Evolutionary conservation across 495 filamentous ascomycete species (phyloP).

Genomic region (Xylaria intraflava): DNA sequence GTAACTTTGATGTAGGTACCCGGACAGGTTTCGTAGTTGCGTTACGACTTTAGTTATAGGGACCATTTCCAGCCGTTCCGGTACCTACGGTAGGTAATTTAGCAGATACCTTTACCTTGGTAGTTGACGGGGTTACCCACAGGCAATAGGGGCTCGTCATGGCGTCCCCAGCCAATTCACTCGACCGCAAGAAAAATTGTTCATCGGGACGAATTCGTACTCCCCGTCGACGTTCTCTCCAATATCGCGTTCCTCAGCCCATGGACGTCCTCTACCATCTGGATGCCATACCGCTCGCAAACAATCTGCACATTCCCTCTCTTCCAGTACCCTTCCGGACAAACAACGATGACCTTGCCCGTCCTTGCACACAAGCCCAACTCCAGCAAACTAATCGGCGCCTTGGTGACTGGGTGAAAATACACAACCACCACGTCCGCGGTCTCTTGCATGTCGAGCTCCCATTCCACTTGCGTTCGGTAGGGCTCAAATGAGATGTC

Average conservation of each 20-base stretch:
- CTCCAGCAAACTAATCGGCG: slow-evolving; percentile 47
- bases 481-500: slow-evolving; percentile 39
- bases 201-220: not conserved
- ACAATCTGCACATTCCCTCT: slow-evolving; percentile 52
- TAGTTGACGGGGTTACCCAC: too few species aligned
- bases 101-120: too few species aligned
- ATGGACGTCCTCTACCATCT: slow-evolving; percentile 26
- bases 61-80: too few species aligned
- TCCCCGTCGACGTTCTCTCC: not conserved
- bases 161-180: too few species aligned
- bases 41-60: too few species aligned
- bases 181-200: too few species aligned
- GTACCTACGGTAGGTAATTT: too few species aligned
- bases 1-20: too few species aligned
- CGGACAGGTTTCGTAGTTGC: too few species aligned
- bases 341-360: slow-evolving; percentile 47
- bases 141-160: too few species aligned
- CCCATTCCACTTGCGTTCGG: slow-evolving; percentile 51
- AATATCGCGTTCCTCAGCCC: not conserved
- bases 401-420: slow-evolving; percentile 41
- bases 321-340: slow-evolving; percentile 47
- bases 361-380: slow-evolving; percentile 43
- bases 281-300: slow-evolving; percentile 38
- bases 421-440: slow-evolving; percentile 51
- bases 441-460: slow-evolving; percentile 47